Conservation (phyloP, 2,329 filamentous ascomycete genomes). For the Penicillium sp. region DNA sequence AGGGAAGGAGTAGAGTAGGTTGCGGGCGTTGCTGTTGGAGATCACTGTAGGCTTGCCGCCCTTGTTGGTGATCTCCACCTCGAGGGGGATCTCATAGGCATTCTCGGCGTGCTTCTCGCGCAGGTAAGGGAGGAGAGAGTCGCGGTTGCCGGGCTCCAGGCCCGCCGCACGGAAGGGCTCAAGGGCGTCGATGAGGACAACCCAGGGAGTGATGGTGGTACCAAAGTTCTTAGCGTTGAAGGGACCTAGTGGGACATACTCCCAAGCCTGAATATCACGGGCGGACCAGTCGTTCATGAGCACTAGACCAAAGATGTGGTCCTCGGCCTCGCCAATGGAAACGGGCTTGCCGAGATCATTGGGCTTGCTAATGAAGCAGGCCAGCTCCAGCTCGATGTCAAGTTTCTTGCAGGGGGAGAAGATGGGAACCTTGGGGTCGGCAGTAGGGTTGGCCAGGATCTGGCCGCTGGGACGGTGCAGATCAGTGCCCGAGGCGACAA, state of each 20-base stretch:
- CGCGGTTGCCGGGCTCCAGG: constrained; percentile 55
- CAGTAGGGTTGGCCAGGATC: constrained; percentile 65
- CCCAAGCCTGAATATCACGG: constrained; percentile 79
- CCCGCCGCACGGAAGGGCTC: constrained; percentile 64
- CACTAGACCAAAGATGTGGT: constrained; percentile 76
- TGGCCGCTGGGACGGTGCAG: constrained; percentile 76
- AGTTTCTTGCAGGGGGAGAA: constrained; percentile 67
- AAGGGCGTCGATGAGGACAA: constrained; percentile 74
- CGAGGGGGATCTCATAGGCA: constrained; percentile 69
- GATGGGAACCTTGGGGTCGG: constrained; percentile 62
- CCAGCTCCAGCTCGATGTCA: constrained; percentile 80
- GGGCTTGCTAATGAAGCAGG: constrained; percentile 68
- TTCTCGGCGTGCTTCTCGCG: constrained; percentile 59
- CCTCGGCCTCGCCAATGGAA: constrained; percentile 63
- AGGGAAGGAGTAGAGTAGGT: constrained; percentile 79
- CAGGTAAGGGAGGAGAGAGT: constrained; percentile 62
- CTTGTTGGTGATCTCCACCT: constrained; percentile 57
- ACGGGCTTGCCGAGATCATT: constrained; percentile 68
- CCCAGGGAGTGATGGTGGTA: constrained; percentile 76
- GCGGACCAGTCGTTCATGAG: constrained; percentile 88
- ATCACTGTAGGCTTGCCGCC: constrained; percentile 60
- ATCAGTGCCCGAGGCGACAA: constrained; percentile 72
- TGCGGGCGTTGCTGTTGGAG: constrained; percentile 60
- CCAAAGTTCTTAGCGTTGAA: constrained; percentile 86
- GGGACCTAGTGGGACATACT: constrained; percentile 78